Evolutionary conservation across 345 rosid genomes (phyloP).

Genomic region (Sonneratia alba): DNA sequence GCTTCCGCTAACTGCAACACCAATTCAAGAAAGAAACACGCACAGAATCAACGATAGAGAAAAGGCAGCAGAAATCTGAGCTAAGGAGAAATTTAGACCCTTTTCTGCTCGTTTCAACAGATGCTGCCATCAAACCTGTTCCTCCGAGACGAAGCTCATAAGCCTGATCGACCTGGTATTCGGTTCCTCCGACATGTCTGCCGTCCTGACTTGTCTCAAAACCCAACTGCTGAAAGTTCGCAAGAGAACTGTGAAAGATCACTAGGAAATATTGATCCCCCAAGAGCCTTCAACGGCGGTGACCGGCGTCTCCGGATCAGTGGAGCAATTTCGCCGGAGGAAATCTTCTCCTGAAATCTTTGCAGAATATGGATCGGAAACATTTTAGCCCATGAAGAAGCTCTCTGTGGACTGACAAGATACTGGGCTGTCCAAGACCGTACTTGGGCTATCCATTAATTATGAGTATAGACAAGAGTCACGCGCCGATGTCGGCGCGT

Average conservation of each 20-base stretch:
- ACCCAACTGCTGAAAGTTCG: not conserved
- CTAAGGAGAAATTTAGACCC: not conserved
- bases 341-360: not conserved
- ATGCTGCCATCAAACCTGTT: constrained; percentile 39
- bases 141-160: constrained; percentile 81
- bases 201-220: no score
- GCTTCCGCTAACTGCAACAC: constrained; percentile 62
- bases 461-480: not conserved
- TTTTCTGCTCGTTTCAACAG: no score
- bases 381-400: not conserved
- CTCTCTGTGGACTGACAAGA: not conserved
- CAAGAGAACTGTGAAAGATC: not conserved
- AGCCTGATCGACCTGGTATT: constrained; percentile 43
- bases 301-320: not conserved
- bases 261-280: constrained; percentile 11
- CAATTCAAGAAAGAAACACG: constrained; percentile 4
- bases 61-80: not conserved
- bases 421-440: not conserved
- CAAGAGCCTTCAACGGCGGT: not conserved
- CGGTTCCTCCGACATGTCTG: constrained; percentile 51
- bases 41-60: not conserved
- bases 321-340: not conserved
- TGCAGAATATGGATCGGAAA: not conserved
- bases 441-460: not conserved
- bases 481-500: constrained; percentile 3